Conservation (phyloP, 495 filamentous ascomycete genomes). For the Penicillium herquei region DNA sequence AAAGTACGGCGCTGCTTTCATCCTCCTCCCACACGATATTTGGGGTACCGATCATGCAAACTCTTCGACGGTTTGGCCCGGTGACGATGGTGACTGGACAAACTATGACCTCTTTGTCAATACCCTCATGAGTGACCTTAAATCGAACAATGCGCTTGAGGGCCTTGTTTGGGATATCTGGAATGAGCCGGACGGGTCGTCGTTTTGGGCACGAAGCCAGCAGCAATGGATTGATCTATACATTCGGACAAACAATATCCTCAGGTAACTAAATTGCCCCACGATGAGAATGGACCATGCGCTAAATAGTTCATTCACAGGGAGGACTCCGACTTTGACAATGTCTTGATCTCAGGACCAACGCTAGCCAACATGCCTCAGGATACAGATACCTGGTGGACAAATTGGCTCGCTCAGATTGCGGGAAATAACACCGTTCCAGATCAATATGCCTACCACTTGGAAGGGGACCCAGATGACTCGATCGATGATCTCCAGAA, state of each 20-base stretch:
- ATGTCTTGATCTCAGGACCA: not conserved
- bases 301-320: not conserved
- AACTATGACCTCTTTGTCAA: conserved; percentile 34
- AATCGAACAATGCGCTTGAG: conserved; percentile 26
- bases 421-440: conserved; percentile 28
- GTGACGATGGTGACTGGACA: conserved; percentile 41
- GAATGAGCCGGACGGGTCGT: conserved; percentile 41
- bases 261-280: conserved; percentile 15
- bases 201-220: conserved; percentile 33
- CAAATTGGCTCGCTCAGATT: conserved; percentile 22
- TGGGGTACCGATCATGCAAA: conserved; percentile 38
- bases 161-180: conserved; percentile 39
- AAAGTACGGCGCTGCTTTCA: conserved; percentile 35
- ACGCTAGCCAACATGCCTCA: conserved; percentile 7
- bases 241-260: conserved; percentile 24
- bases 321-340: not conserved
- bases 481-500: conserved; percentile 27
- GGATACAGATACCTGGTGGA: conserved; percentile 30
- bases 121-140: conserved; percentile 30
- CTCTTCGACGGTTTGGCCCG: conserved; percentile 26
- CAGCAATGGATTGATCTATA: conserved; percentile 34
- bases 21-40: conserved; percentile 41
- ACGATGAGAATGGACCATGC: too few relatives aligned
- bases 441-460: conserved; percentile 38
- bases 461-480: conserved; percentile 14